Conservation (phyloP, 345 rosid genomes). For the Bretschneidera sinensis region DNA sequence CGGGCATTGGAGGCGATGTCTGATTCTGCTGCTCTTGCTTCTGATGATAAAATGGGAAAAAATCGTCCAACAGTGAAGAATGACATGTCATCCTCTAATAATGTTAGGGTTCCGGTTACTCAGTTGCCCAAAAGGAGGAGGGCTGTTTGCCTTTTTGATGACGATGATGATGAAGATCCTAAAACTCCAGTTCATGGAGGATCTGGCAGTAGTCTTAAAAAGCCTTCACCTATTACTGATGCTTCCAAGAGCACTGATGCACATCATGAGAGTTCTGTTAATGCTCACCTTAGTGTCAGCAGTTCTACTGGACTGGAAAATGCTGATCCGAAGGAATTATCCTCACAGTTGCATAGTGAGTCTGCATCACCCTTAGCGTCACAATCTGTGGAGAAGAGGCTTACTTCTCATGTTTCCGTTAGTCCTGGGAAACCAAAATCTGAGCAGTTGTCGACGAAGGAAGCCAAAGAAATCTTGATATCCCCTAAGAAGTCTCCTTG, state of each 20-base stretch:
- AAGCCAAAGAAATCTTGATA: constrained; percentile 30
- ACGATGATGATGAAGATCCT: constrained; percentile 58
- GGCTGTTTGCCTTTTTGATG: constrained; percentile 61
- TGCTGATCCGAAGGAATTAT: constrained; percentile 25
- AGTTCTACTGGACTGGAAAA: constrained; percentile 30
- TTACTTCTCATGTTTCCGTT: constrained; percentile 22
- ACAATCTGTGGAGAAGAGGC: constrained; percentile 27
- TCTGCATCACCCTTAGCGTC: constrained; percentile 24
- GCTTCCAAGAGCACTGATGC: constrained; percentile 28
- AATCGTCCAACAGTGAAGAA: constrained; percentile 32
- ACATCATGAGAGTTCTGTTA: constrained; percentile 22
- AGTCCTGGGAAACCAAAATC: constrained; percentile 38
- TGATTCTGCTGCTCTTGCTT: constrained; percentile 37
- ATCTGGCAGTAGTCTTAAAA: constrained; percentile 31
- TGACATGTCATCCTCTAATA: constrained; percentile 27
- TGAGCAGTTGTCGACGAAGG: constrained; percentile 31
- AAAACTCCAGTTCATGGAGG: constrained; percentile 86
- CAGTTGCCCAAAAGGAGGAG: constrained; percentile 62
- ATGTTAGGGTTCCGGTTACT: constrained; percentile 31
- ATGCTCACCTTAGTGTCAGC: constrained; percentile 25
- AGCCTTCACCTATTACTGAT: constrained; percentile 27
- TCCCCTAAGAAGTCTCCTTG: constrained; percentile 59
- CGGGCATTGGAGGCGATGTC: constrained; percentile 61
- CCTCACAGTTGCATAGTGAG: constrained; percentile 28
- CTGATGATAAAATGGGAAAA: constrained; percentile 40